A percentile compares a stretch with the other conserved stretches of the same genome.
phyloP scores from a whole-genome alignment of 257 asterid species.

The Solanum tarapatanum region DNA sequence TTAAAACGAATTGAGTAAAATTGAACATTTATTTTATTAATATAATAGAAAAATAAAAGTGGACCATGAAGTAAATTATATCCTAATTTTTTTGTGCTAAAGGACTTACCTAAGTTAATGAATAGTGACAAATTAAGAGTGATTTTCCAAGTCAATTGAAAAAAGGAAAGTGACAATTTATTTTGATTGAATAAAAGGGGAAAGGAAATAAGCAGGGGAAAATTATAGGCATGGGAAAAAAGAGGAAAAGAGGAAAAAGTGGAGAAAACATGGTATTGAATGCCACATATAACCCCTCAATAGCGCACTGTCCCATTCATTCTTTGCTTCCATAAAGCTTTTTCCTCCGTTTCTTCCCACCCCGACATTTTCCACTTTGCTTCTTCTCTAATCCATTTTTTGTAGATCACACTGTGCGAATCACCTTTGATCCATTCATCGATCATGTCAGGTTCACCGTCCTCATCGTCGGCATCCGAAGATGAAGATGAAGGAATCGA shows the following conservation, averaged over 20 bases:
- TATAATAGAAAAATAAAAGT: background rate
- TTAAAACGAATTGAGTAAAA: background rate
- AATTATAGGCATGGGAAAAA: background rate
- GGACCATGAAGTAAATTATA: background rate
- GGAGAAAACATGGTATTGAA: slow-evolving; percentile 32
- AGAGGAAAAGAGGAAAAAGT: slow-evolving; percentile 20
- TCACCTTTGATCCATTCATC: background rate
- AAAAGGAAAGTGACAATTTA: background rate
- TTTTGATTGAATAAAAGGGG: background rate
- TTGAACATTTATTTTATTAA: background rate
- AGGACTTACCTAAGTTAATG: background rate
- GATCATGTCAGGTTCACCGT: slow-evolving; percentile 56
- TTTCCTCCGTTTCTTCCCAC: background rate
- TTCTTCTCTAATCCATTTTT: background rate
- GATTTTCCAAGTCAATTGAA: background rate
- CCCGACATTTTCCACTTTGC: background rate
- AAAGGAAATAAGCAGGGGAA: background rate
- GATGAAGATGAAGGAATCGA: slow-evolving; percentile 83
- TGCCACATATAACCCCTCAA: slow-evolving; percentile 16
- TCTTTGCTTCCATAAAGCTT: background rate
- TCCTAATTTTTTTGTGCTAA: background rate
- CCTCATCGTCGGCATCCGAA: slow-evolving; percentile 70
- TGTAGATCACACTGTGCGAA: background rate
- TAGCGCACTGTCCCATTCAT: background rate
- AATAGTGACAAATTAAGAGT: background rate